These are phyloP conservation scores for Coemansia reversa DNA, from an alignment of 192 early-diverging fungal species.

Conservation along the genomic window DNA sequence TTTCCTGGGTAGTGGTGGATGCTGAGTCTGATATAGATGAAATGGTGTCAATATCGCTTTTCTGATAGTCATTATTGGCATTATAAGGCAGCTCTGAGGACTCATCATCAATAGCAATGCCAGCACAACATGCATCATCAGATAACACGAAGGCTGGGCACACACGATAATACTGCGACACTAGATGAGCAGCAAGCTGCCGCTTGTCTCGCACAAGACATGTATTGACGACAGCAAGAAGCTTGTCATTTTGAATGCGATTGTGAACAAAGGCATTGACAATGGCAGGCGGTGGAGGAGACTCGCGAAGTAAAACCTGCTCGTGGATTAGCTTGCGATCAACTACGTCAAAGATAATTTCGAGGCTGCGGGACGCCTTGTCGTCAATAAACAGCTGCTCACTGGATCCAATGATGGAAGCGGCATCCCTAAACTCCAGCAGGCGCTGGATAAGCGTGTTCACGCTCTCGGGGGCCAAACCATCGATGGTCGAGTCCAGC, in stretches of 20 bases:
- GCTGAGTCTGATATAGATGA: background rate
- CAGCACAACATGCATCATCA: conserved; percentile 28
- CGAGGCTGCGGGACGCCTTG: conserved; percentile 26
- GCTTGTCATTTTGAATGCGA: conserved; percentile 38
- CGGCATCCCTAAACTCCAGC: conserved; percentile 19
- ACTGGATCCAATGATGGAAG: background rate
- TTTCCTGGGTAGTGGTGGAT: conserved; percentile 22
- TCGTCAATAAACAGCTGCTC: conserved; percentile 28
- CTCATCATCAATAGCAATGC: conserved; percentile 6
- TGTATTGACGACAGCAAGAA: conserved; percentile 23
- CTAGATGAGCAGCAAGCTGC: conserved; percentile 35
- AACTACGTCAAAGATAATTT: conserved; percentile 35
- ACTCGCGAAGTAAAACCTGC: conserved; percentile 26
- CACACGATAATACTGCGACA: conserved; percentile 38
- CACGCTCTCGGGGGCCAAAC: conserved; percentile 13
- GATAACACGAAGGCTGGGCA: conserved; percentile 25
- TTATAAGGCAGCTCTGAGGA: too few species aligned
- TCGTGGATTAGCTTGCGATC: conserved; percentile 26
- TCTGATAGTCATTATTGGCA: background rate
- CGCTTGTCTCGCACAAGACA: conserved; percentile 39
- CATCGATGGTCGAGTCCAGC: conserved; percentile 8
- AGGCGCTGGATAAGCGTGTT: conserved; percentile 22
- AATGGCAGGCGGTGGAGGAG: conserved; percentile 21
- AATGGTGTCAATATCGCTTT: background rate
- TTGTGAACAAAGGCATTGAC: conserved; percentile 44